phyloP scores from a whole-genome alignment of 129 eudicot genomes.

The Pseudognaphalium luteoalbum region DNA sequence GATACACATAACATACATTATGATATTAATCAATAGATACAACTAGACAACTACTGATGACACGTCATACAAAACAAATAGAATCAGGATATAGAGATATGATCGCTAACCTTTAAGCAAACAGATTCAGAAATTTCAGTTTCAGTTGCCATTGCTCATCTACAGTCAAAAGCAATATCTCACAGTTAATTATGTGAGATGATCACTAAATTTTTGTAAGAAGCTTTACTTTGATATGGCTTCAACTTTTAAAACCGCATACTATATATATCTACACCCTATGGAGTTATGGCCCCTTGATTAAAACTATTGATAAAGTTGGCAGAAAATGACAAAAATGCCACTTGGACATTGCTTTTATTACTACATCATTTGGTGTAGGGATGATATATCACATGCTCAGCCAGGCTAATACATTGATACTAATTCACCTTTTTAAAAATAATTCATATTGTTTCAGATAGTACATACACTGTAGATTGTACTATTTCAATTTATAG shows the following conservation, averaged over 20 bases:
- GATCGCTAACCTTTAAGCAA: constrained; percentile 26
- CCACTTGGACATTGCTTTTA: constrained; percentile 39
- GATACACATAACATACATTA: constrained; percentile 14
- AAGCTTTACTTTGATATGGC: constrained; percentile 30
- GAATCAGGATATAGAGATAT: background rate
- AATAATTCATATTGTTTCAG: constrained; percentile 19
- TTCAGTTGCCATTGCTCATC: constrained; percentile 40
- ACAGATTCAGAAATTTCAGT: constrained; percentile 24
- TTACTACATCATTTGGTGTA: constrained; percentile 32
- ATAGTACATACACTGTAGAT: constrained; percentile 9
- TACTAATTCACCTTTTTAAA: constrained; percentile 20
- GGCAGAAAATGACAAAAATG: constrained; percentile 41
- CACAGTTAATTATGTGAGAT: constrained; percentile 33
- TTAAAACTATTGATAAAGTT: constrained; percentile 28
- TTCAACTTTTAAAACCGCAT: constrained; percentile 33
- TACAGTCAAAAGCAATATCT: constrained; percentile 21
- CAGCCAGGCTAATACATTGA: constrained; percentile 35
- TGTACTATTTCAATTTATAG: background rate
- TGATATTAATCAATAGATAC: constrained; percentile 11
- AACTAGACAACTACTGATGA: constrained; percentile 15
- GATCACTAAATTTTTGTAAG: constrained; percentile 2
- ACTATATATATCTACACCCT: constrained; percentile 30
- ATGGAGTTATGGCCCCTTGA: constrained; percentile 28
- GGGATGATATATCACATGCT: constrained; percentile 38
- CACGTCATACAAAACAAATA: constrained; percentile 5